Base-by-base conservation (phyloP, 73 alveolate genomes). In the Blepharisma stoltei region DNA sequence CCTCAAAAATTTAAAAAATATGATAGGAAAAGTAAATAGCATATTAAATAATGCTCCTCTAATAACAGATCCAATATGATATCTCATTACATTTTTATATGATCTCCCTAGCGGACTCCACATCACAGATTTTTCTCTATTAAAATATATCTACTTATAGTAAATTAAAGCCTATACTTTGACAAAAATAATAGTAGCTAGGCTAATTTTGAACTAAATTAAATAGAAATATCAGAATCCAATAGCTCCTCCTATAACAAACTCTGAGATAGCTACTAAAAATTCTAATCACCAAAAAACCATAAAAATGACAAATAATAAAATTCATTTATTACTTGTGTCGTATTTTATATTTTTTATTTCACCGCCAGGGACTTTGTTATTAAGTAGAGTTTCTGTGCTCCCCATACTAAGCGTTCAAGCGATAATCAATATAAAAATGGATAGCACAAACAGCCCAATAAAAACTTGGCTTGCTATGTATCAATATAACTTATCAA, bases 291-390 rank as follows among this genome's bases (percentile, higher is more conserved):
- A 50, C 65, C 65, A 50, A 50, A 50, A 50, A 1, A 18, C n/a
- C 65, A 50, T 50, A 4, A 50, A 50, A 50, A 50, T 50, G 21
- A 50, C 21, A 4, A 50, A 50, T 50, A 11, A 11, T 18, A 50
- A 14, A 18, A 50, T 50, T 14, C n/a, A 18, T 50, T 18, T 50
- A 50, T 50, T 18, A 4, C 27, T 14, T 0, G n/a, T 50, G n/a
- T 18, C 21, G 4, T 14, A 50, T 50, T 50, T 18, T 14, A 50
- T 11, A 14, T 50, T 50, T 14, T 50, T 50, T 18, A 50, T 18
- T 50, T 50, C 65, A 11, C 65, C 65, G 0, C 65, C 65, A 50
- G 65, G 65, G 65, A 50, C 65, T 18, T 50, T 18, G 4, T 50
- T 50, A 50, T 50, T 50, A 14, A 2, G 0, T 14, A 14, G 65